Percentiles rank a stretch among this genome's conserved stretches.
phyloP scores from a whole-genome alignment of 2,329 filamentous ascomycete genomes.

The Pestalotiopsis sp. region DNA sequence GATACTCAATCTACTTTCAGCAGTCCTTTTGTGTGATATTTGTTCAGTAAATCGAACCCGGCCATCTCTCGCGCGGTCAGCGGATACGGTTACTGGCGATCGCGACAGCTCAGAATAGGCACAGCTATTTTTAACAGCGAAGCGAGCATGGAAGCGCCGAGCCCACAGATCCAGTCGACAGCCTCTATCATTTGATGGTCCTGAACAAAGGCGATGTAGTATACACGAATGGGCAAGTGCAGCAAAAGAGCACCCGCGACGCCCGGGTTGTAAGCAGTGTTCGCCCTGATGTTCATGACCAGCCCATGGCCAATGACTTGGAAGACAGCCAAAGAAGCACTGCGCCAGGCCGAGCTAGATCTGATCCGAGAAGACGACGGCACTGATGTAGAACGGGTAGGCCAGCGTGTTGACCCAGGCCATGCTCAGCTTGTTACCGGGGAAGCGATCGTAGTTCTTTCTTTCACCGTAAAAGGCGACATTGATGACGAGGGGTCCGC shows the following conservation, averaged over 20 bases:
- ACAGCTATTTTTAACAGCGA: not conserved
- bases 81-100: not conserved
- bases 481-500: not conserved
- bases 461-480: not conserved
- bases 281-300: not conserved
- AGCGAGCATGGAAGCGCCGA: not conserved
- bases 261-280: not conserved
- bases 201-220: not conserved
- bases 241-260: not conserved
- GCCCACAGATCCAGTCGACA: not conserved
- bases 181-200: not conserved
- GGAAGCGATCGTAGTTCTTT: not conserved
- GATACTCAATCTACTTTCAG: not conserved
- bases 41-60: not conserved
- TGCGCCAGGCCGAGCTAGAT: not conserved
- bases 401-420: not conserved
- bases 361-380: not conserved
- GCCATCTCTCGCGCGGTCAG: not conserved
- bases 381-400: not conserved
- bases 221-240: not conserved
- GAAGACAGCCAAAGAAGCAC: not conserved
- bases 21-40: not conserved
- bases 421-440: not conserved
- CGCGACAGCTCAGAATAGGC: not conserved
- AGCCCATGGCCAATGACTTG: not conserved